Conservation (phyloP, 257 asterid genomes). For the Jacaranda copaia region DNA sequence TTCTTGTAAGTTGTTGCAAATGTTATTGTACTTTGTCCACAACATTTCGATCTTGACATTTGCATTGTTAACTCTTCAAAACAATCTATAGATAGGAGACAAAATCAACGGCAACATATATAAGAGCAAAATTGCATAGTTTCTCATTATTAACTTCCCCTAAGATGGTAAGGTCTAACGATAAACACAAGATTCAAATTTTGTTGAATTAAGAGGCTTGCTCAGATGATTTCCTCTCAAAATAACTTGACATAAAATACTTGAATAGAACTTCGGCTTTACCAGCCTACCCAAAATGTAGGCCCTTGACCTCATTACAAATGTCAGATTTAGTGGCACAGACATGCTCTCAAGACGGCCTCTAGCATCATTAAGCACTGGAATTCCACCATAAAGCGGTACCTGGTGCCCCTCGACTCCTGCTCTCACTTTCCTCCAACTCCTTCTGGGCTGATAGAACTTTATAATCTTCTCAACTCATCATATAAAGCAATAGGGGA, state of each 20-base stretch:
- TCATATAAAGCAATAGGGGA: slow-evolving; percentile 5
- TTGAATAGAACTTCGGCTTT: slow-evolving; percentile 63
- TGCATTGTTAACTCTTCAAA: neutral
- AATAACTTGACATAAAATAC: slow-evolving; percentile 54
- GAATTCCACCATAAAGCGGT: slow-evolving; percentile 89
- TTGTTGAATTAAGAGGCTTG: slow-evolving; percentile 58
- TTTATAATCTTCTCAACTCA: slow-evolving; percentile 55
- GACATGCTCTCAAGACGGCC: slow-evolving; percentile 48
- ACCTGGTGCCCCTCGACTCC: slow-evolving; percentile 75
- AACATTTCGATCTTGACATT: neutral
- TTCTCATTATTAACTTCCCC: neutral
- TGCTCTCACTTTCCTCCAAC: slow-evolving; percentile 53
- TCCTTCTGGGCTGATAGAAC: slow-evolving; percentile 77
- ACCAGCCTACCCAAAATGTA: slow-evolving; percentile 80
- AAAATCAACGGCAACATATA: too few species aligned
- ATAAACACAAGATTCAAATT: slow-evolving; percentile 58
- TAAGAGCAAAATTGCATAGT: neutral
- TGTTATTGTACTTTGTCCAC: slow-evolving; percentile 4
- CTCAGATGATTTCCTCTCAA: slow-evolving; percentile 65
- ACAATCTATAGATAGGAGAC: neutral
- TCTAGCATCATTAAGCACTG: slow-evolving; percentile 48
- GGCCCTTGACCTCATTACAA: slow-evolving; percentile 75
- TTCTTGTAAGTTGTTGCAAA: slow-evolving; percentile 27
- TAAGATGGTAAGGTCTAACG: slow-evolving; percentile 8
- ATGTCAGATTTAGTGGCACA: slow-evolving; percentile 76